phyloP scores from a whole-genome alignment of 1,139 yeast species.

The Komagataea norvegica region DNA sequence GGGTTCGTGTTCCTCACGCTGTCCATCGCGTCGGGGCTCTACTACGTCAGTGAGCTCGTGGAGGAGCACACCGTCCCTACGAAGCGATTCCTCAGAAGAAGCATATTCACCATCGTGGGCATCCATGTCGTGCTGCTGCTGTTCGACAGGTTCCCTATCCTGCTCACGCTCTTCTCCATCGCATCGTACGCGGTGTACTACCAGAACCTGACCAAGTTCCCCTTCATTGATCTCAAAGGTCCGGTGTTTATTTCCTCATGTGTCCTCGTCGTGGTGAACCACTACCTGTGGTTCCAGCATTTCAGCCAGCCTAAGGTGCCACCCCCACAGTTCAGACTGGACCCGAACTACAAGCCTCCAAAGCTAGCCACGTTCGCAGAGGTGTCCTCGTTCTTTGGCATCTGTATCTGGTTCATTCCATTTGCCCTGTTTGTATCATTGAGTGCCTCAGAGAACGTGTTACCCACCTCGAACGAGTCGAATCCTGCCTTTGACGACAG shows the following conservation, averaged over 20 bases:
- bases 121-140: slow-evolving; percentile 52
- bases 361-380: slow-evolving; percentile 79
- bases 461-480: slow-evolving; percentile 49
- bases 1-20: slow-evolving; percentile 74
- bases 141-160: slow-evolving; percentile 76
- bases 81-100: slow-evolving; percentile 55
- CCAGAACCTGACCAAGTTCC: slow-evolving; percentile 75
- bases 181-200: slow-evolving; percentile 67
- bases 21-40: slow-evolving; percentile 82
- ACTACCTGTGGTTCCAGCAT: slow-evolving; percentile 84
- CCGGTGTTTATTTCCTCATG: slow-evolving; percentile 71
- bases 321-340: slow-evolving; percentile 46
- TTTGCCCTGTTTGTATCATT: slow-evolving; percentile 87
- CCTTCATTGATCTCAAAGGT: slow-evolving; percentile 71
- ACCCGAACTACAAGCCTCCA: slow-evolving; percentile 58
- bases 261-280: slow-evolving; percentile 69
- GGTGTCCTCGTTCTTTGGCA: slow-evolving; percentile 89
- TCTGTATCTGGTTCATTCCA: slow-evolving; percentile 92
- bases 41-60: slow-evolving; percentile 84
- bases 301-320: slow-evolving; percentile 64
- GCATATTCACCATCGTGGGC: slow-evolving; percentile 56
- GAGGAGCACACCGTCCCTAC: slow-evolving; percentile 92
- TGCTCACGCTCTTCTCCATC: slow-evolving; percentile 59
- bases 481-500: slow-evolving; percentile 26
- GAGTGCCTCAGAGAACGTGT: slow-evolving; percentile 85